Evolutionary conservation across 2,329 filamentous ascomycete species (phyloP), one percentile per base, ranked within the genome.

Genomic region (Curvularia sp.): DNA sequence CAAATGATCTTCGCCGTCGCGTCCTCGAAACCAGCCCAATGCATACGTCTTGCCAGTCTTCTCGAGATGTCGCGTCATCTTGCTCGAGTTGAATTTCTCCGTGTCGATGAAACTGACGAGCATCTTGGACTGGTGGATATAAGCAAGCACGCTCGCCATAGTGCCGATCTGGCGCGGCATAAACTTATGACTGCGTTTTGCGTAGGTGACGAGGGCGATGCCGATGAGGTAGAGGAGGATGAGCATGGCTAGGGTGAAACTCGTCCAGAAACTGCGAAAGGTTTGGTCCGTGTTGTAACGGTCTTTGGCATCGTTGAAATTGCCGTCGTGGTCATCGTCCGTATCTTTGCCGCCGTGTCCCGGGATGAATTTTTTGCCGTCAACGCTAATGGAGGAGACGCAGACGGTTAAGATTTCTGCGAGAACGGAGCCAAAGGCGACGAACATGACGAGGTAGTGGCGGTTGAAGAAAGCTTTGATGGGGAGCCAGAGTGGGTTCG

Each of bases 101-200:
- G 89, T 92, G 42, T 85, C 87, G 13, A 91, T 88, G 75, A 93
- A 93, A 69, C 87, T 86, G 62, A 87, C 88, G 46, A 93, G 79
- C 90, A 93, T 93, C 77, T 90, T 90, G 74, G 85, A 89, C 78
- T 92, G 89, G 75, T 93, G 88, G 59, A 93, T 90, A 70, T 89
- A 93, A 0, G 89, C 89, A 53, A 94, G 81, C 53, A 93, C 86
- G 43, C 86, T 88, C 1, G 90, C 88, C 66, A 94, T 93, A 20
- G 90, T 92, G 67, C 88, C 91, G 4, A 90, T 90, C 79, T 93
- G 89, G 4, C 91, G 85, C 1, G 91, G 91, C 55, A 93, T 79
- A 75, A 93, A 93, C 2, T 90, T 85, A 55, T 87, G 85, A 0
- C 87, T 83, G 13, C 90, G 85, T 1, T 85, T 83, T 18, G 81